A percentile compares a stretch with the other conserved stretches of the same genome.
phyloP scores from a whole-genome alignment of 148 eudicot genomes.

The Bassia scoparia region DNA sequence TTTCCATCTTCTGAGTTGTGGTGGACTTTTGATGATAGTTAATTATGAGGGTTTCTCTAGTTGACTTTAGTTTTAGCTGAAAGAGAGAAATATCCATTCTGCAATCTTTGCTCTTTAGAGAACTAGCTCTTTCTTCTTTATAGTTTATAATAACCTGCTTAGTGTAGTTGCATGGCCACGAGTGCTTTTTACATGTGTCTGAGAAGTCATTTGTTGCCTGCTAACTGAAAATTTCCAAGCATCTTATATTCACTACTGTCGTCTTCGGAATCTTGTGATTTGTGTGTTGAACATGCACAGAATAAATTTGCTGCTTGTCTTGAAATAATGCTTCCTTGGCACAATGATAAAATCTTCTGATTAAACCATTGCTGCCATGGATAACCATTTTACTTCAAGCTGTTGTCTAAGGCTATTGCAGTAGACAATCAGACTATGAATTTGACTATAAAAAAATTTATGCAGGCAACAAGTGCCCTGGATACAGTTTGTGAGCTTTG shows the following conservation, averaged over 20 bases:
- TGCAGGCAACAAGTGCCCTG: conserved; percentile 96
- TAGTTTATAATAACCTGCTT: too few species aligned
- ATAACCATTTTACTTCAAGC: background rate
- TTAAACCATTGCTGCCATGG: background rate
- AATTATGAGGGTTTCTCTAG: background rate
- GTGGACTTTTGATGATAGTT: background rate
- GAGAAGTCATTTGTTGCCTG: background rate
- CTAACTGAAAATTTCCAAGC: background rate
- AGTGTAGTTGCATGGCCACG: background rate
- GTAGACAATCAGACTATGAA: background rate
- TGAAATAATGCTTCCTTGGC: background rate
- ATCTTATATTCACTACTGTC: background rate
- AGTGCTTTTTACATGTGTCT: background rate
- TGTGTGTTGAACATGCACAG: too few species aligned
- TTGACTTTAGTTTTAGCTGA: background rate
- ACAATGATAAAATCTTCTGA: background rate
- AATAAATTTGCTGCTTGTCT: too few species aligned
- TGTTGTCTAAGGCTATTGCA: background rate
- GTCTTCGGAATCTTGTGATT: too few species aligned
- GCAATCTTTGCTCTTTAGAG: background rate
- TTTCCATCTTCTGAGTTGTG: background rate
- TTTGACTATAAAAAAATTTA: background rate
- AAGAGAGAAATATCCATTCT: background rate
- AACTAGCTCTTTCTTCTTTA: background rate
- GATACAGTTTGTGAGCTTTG: conserved; percentile 82